Percentiles rank a stretch among this genome's conserved stretches.
Conservation (phyloP, 352 stramenopile genomes). For the Pythium inflatum region DNA sequence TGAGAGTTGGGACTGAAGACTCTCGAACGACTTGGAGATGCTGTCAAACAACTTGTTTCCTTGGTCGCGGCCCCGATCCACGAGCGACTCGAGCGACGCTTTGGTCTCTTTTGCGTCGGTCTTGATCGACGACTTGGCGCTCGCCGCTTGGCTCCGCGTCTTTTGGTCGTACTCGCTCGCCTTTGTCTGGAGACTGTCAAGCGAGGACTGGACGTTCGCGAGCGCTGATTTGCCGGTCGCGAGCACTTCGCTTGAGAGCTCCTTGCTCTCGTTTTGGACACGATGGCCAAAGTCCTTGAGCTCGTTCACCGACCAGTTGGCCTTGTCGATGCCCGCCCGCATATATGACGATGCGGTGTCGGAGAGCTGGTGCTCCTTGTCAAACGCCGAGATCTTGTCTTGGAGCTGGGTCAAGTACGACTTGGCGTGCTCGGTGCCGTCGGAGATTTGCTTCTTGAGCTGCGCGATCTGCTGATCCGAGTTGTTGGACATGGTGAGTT, state of each 20-base stretch:
- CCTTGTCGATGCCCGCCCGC: slow-evolving; percentile 59
- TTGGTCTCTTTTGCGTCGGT: no score
- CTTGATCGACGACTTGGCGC: slow-evolving; percentile 47
- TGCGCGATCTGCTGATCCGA: slow-evolving; percentile 40
- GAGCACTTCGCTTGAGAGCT: slow-evolving; percentile 45
- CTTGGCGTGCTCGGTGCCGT: slow-evolving; percentile 13
- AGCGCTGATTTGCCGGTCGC: slow-evolving; percentile 54
- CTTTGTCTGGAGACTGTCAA: slow-evolving; percentile 37
- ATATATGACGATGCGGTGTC: slow-evolving; percentile 62
- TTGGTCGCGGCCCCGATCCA: slow-evolving; percentile 50
- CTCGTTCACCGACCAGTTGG: slow-evolving; percentile 68
- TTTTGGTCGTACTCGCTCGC: slow-evolving; percentile 59
- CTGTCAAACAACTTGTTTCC: slow-evolving; percentile 61
- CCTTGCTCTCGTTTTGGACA: slow-evolving; percentile 60
- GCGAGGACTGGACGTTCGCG: slow-evolving; percentile 26
- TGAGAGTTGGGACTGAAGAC: slow-evolving; percentile 34
- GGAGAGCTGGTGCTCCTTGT: slow-evolving; percentile 18
- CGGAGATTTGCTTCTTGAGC: slow-evolving; percentile 60
- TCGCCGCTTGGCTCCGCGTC: slow-evolving; percentile 30
- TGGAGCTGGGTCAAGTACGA: background rate
- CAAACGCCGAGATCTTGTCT: background rate
- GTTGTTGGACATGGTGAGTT: background rate
- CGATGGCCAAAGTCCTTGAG: slow-evolving; percentile 56
- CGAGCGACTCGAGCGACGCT: slow-evolving; percentile 59
- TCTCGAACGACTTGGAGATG: slow-evolving; percentile 53